Conservation (phyloP, 2,329 filamentous ascomycete genomes). For the Drechslerella stenobrocha region DNA sequence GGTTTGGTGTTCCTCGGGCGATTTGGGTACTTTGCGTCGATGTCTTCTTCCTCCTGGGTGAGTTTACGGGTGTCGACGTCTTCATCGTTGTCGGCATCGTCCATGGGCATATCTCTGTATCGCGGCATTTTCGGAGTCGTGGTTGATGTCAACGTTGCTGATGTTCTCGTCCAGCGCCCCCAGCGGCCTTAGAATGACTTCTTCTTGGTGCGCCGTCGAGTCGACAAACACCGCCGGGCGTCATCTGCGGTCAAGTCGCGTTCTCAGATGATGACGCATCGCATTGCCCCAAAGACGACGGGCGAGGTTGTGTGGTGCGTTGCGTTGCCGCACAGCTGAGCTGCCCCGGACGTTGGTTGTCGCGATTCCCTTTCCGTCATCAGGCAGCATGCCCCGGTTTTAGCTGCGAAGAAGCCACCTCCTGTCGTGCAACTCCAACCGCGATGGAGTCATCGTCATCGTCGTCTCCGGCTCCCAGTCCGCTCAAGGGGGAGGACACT, state of each 20-base stretch:
- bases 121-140: constrained; percentile 28
- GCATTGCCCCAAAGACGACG: constrained; percentile 19
- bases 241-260: constrained; percentile 3
- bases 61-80: constrained; percentile 47
- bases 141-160: not conserved
- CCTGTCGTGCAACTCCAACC: constrained; percentile 12
- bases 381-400: constrained; percentile 10
- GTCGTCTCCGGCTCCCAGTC: constrained; percentile 27
- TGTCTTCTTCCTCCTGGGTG: constrained; percentile 48
- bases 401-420: constrained; percentile 11
- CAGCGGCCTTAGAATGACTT: too few relatives aligned
- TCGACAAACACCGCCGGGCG: too few relatives aligned
- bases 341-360: constrained; percentile 30
- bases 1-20: constrained; percentile 74
- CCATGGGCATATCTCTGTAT: constrained; percentile 37
- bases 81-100: constrained; percentile 42
- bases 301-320: constrained; percentile 1
- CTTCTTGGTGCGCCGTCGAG: too few relatives aligned
- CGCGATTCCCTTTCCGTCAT: constrained; percentile 37
- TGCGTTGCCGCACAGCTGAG: not conserved
- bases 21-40: constrained; percentile 70
- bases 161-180: not conserved
- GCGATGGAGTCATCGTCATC: constrained; percentile 45
- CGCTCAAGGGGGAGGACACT: constrained; percentile 44
- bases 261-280: constrained; percentile 6